Conservation (phyloP, 2,329 filamentous ascomycete species). For the Penicillium sp. region DNA sequence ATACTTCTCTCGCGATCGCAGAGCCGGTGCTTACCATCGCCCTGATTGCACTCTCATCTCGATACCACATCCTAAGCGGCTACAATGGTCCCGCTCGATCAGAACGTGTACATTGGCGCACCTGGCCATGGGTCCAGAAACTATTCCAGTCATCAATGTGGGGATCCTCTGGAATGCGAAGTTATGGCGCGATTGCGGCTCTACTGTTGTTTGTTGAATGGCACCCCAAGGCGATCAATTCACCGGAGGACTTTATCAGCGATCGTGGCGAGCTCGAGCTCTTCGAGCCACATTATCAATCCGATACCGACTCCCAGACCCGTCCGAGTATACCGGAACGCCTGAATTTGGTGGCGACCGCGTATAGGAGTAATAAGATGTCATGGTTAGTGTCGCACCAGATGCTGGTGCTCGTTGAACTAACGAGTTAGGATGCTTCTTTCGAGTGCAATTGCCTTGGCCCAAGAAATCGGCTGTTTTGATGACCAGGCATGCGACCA, state of each 20-base stretch:
- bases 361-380: conserved; percentile 14
- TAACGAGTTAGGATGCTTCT: conserved; percentile 13
- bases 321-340: conserved; percentile 4
- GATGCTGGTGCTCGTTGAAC: neutral
- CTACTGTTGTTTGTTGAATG: conserved; percentile 12
- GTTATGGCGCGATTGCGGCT: conserved; percentile 5
- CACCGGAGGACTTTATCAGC: conserved; percentile 8
- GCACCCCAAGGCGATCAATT: conserved; percentile 12
- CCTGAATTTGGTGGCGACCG: conserved; percentile 10
- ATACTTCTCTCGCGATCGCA: neutral
- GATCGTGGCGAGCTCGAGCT: conserved; percentile 5
- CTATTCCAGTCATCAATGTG: conserved; percentile 13
- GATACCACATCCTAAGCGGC: conserved; percentile 5
- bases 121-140: conserved; percentile 11
- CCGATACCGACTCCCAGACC: neutral
- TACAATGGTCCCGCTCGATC: conserved; percentile 6
- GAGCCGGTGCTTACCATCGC: conserved; percentile 12
- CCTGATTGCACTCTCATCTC: conserved; percentile 1
- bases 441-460: conserved; percentile 3
- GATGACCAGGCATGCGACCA: neutral
- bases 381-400: neutral
- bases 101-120: conserved; percentile 11
- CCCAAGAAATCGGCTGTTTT: conserved; percentile 2
- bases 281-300: conserved; percentile 6
- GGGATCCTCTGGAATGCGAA: conserved; percentile 11